Evolutionary conservation across 140 eudicot species (phyloP), one percentile per base, ranked within the genome.

Genomic region (Anethum foeniculum): DNA sequence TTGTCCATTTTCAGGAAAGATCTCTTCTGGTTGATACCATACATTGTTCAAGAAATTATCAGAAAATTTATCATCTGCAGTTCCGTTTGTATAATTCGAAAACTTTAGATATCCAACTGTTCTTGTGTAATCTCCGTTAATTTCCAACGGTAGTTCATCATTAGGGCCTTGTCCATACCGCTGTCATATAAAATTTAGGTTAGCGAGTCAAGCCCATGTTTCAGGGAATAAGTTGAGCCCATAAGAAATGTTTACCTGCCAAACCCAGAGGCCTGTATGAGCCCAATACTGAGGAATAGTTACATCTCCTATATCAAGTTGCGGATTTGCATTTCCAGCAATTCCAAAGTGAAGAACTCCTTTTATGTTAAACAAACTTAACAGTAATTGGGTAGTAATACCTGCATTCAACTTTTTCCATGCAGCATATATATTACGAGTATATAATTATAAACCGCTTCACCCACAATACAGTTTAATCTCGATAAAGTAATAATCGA

Each of bases 71-170:
- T 54, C 56, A 1, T n/a, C 32, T 39, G n/a, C 65, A 41, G 64
- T 79, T 78, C 46, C 79, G 7, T 82, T 87, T 36, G 83, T 82
- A 77, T 84, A 87, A 16, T 90, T 41, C 6, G 90, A 82, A 18
- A 90, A 90, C 19, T 82, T 84, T 27, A 90, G 80, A 79, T 87
- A 84, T 27, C 87, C 91, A 18, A 88, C 43, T 12, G 23, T 65
- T 85, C 94, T 89, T 19, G 91, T 89, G 85, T 89, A 89, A 87
- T 91, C 97, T n/a, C 94, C 97, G 49, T 79, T 82, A 30, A 83
- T 79, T 86, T 91, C 97, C 21, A 91, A 60, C 2, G 97, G 79
- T 41, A 91, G 78, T 76, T 83, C 87, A 39, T 85, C 75, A 1
- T 88, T 75, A 16, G 85, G 79, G 44, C 92, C 94, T 75, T 86